Percentiles rank a stretch among this genome's conserved stretches.
Evolutionary conservation across 2,329 filamentous ascomycete species (phyloP).

Genomic region (Fusarium graminum): DNA sequence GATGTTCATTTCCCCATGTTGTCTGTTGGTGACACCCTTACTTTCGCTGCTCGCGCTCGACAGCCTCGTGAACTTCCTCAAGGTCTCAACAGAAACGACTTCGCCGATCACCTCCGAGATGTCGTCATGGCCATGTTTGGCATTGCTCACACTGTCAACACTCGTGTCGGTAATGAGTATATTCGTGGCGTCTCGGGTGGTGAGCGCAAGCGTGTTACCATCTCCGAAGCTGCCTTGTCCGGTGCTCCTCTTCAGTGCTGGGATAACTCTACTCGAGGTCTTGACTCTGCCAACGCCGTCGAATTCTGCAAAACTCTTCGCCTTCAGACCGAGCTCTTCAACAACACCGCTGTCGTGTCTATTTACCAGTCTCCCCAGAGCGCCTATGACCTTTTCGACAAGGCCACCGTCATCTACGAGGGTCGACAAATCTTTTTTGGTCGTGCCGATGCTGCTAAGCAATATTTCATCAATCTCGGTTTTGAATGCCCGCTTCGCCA

Average conservation of each 20-base stretch:
- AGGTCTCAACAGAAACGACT: slow-evolving; percentile 67
- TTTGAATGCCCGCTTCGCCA: slow-evolving; percentile 75
- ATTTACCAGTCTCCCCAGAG: slow-evolving; percentile 79
- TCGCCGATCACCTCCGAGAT: slow-evolving; percentile 74
- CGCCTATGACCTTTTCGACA: slow-evolving; percentile 74
- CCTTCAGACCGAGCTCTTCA: slow-evolving; percentile 75
- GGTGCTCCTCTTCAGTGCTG: slow-evolving; percentile 73
- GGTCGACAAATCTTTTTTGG: slow-evolving; percentile 75
- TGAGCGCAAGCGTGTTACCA: slow-evolving; percentile 76
- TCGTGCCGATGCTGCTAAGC: slow-evolving; percentile 67
- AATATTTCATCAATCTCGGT: slow-evolving; percentile 76
- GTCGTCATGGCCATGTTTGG: slow-evolving; percentile 83
- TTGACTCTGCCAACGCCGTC: slow-evolving; percentile 81
- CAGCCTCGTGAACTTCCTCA: slow-evolving; percentile 72
- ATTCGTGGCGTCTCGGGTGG: slow-evolving; percentile 80
- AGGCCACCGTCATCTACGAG: slow-evolving; percentile 70
- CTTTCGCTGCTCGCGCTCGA: slow-evolving; percentile 79
- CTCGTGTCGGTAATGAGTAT: slow-evolving; percentile 80
- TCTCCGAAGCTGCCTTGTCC: slow-evolving; percentile 71
- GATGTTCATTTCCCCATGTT: slow-evolving; percentile 85
- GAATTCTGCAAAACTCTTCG: slow-evolving; percentile 80
- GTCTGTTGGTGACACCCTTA: slow-evolving; percentile 82
- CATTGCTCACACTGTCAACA: slow-evolving; percentile 79
- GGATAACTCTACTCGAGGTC: slow-evolving; percentile 80
- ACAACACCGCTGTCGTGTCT: slow-evolving; percentile 75